These are phyloP conservation scores for Lachnellula subtilissima DNA, from an alignment of 2,329 filamentous ascomycete genomes.

Conservation along the genomic window DNA sequence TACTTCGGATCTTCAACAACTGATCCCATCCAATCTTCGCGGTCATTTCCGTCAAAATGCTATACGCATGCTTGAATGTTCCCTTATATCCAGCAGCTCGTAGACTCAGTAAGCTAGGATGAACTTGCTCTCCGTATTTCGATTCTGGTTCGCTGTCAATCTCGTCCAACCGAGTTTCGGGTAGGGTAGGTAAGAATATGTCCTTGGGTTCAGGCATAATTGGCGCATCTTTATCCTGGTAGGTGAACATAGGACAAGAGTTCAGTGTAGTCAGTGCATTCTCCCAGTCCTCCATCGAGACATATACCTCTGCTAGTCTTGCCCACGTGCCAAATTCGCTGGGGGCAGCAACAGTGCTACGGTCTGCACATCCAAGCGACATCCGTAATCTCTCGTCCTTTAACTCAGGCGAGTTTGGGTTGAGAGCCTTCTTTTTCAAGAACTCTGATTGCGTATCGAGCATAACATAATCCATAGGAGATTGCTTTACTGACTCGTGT, in stretches of 20 bases:
- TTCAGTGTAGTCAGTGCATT: conserved; percentile 91
- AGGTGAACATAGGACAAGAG: conserved; percentile 99
- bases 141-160: conserved; percentile 88
- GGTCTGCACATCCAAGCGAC: conserved; percentile 88
- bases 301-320: conserved; percentile 86
- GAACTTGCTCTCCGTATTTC: conserved; percentile 77
- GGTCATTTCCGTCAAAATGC: conserved; percentile 90
- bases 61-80: conserved; percentile 93
- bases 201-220: conserved; percentile 89
- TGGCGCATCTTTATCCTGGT: conserved; percentile 96
- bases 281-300: conserved; percentile 93
- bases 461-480: conserved; percentile 96
- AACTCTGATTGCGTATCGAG: conserved; percentile 93
- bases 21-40: conserved; percentile 98
- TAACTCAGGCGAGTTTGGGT: conserved; percentile 47
- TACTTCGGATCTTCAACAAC: conserved; percentile 86
- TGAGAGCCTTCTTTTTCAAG: conserved; percentile 73
- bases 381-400: conserved; percentile 70
- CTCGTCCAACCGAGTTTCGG: conserved; percentile 88
- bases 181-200: conserved; percentile 78
- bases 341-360: conserved; percentile 88
- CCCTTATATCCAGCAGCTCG: conserved; percentile 88
- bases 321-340: conserved; percentile 99
- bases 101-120: conserved; percentile 78
- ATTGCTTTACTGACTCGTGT: conserved; percentile 81